Evolutionary conservation across 2,329 filamentous ascomycete species (phyloP).

Genomic region (Immersiporthe knoxdaviesiana): DNA sequence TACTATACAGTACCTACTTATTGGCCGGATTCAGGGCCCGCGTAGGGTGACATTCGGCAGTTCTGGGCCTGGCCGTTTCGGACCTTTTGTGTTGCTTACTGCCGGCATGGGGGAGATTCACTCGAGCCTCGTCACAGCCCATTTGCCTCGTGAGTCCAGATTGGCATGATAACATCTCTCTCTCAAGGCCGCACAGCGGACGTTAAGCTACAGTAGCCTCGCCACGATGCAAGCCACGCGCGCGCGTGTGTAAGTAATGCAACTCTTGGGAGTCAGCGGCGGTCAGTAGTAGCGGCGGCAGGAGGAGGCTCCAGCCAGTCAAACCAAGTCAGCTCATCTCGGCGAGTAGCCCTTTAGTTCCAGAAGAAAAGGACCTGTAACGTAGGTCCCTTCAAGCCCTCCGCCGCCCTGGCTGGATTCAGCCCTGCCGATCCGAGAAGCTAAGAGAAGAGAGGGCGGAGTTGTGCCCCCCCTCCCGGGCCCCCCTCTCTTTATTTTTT

Average conservation of each 20-base stretch:
- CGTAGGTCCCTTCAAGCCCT: too few relatives aligned
- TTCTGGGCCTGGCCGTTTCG: neutral
- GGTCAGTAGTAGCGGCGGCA: neutral
- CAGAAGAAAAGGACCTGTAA: too few relatives aligned
- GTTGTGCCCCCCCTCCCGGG: too few relatives aligned
- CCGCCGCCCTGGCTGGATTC: neutral
- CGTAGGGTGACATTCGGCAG: slow-evolving; percentile 1
- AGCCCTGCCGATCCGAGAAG: neutral
- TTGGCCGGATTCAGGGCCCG: neutral
- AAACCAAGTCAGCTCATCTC: neutral
- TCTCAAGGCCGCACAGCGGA: neutral
- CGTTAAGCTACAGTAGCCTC: neutral
- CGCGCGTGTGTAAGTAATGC: neutral
- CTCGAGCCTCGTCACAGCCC: neutral
- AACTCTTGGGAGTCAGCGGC: neutral
- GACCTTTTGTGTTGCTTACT: neutral
- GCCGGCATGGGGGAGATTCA: neutral
- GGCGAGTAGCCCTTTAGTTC: too few relatives aligned
- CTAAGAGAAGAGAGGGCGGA: neutral
- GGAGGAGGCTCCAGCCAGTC: neutral
- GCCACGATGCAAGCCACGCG: neutral
- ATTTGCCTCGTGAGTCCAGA: too few relatives aligned
- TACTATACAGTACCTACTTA: too few relatives aligned
- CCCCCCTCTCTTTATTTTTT: too few relatives aligned
- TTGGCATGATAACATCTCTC: neutral